phyloP scores from a whole-genome alignment of 116 monocot genomes.

The Dioscorea cayenensis region DNA sequence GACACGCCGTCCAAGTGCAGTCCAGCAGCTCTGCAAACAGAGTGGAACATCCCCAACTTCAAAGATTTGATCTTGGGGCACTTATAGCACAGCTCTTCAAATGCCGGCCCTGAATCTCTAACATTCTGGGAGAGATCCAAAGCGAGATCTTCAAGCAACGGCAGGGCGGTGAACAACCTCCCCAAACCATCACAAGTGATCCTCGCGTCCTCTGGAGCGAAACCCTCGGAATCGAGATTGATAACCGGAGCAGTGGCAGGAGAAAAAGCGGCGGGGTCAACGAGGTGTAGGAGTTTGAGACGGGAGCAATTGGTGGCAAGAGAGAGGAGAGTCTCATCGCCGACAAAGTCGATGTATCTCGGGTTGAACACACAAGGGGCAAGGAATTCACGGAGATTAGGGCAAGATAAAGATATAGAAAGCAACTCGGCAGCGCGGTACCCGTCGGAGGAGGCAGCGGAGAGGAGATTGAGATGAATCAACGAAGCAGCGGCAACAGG shows the following conservation, averaged over 20 bases:
- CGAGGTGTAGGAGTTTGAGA: slow-evolving; percentile 42
- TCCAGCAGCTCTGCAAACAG: slow-evolving; percentile 56
- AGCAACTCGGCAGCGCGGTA: slow-evolving; percentile 50
- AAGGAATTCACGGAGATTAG: slow-evolving; percentile 42
- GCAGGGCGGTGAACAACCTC: slow-evolving; percentile 37
- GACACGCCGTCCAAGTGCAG: slow-evolving; percentile 87
- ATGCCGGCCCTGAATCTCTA: slow-evolving; percentile 37
- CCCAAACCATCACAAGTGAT: slow-evolving; percentile 42
- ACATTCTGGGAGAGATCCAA: slow-evolving; percentile 59
- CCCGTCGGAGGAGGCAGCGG: slow-evolving; percentile 42
- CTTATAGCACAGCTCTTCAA: slow-evolving; percentile 45
- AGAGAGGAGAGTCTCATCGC: slow-evolving; percentile 36
- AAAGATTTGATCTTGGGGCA: slow-evolving; percentile 48
- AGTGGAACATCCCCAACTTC: slow-evolving; percentile 58
- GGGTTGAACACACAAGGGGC: slow-evolving; percentile 81
- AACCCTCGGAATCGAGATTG: neutral
- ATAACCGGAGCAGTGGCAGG: slow-evolving; percentile 2
- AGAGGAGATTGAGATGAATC: slow-evolving; percentile 48
- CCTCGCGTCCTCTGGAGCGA: slow-evolving; percentile 24
- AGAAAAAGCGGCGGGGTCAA: slow-evolving; percentile 34
- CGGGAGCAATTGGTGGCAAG: slow-evolving; percentile 43
- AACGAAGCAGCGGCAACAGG: slow-evolving; percentile 24
- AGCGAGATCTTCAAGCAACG: slow-evolving; percentile 51
- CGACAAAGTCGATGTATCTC: slow-evolving; percentile 52
- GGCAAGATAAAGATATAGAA: slow-evolving; percentile 46